phyloP scores from a whole-genome alignment of 345 rosid genomes.

The Populus nigra region DNA sequence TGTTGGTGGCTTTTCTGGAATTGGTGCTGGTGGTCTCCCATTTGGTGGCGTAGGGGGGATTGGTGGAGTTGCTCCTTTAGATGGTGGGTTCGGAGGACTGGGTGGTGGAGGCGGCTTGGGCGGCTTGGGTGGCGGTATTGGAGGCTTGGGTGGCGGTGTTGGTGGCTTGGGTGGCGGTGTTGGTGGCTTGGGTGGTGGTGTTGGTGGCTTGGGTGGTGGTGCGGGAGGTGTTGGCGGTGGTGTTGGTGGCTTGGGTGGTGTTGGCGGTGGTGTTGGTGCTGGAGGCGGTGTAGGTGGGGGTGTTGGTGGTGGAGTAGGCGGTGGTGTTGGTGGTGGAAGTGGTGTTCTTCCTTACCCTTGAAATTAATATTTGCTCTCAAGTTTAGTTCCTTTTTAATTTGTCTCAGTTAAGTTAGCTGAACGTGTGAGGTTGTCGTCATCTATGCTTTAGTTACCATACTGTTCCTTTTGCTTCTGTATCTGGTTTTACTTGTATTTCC shows the following conservation, averaged over 20 bases:
- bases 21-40: constrained; percentile 41
- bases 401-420: background rate
- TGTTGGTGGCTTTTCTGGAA: constrained; percentile 52
- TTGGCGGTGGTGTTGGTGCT: background rate
- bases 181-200: constrained; percentile 11
- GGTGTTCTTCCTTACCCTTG: constrained; percentile 19
- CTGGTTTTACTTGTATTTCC: background rate
- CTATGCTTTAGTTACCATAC: background rate
- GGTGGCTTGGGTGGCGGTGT: constrained; percentile 10
- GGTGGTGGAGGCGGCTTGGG: constrained; percentile 24
- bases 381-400: no score
- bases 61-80: constrained; percentile 24
- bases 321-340: constrained; percentile 3
- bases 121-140: constrained; percentile 15
- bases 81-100: constrained; percentile 27
- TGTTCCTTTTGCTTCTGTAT: background rate
- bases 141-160: constrained; percentile 6
- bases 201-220: background rate
- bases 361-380: background rate
- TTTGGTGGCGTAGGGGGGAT: constrained; percentile 25
- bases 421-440: background rate
- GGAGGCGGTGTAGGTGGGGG: background rate
- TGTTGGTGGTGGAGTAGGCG: constrained; percentile 1
- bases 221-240: background rate
- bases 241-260: background rate